Evolutionary conservation across 2,329 filamentous ascomycete genomes (phyloP), one percentile per base, ranked within the genome.

Genomic region (Aspergillus luchuensis): DNA sequence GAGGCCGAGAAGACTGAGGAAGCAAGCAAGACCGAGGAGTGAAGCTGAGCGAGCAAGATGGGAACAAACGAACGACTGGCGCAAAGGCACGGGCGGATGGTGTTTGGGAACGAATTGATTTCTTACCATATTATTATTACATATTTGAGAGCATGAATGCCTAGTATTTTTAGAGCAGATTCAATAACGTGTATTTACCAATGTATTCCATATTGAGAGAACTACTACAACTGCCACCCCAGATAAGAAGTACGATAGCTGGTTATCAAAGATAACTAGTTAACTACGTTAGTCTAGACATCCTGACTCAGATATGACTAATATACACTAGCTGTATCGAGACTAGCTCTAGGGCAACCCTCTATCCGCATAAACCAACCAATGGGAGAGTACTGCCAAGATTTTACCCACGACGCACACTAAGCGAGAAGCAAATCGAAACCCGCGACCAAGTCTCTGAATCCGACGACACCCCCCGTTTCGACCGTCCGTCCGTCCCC

Each of bases 401-500:
- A 78, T 76, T 78, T 78, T 73, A 67, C 72, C 67, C 70, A 72
- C 69, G 67, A 69, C 71, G 71, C 72, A 72, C 77, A 79, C 76
- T 78, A 79, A 79, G 76, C 76, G 77, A 79, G 75, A 75, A 72
- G 71, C 69, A 72, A 74, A 73, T 72, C 67, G 65, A 71, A 66
- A 38, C 19, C 57, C 56, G 56, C 41, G 59, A 61, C 59, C 60
- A 67, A 68, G 66, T 66, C 66, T 63, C 62, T 61, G 53, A 43
- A 23, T 33, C 39, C 23, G 33, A 39, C 39, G 51, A 21, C 39
- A 61, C 60, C 63, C 71, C 66, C 33, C 33, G 33, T 36, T 68
- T 72, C 68, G 66, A 67, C 57, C 71, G 63, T 62, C 56, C 30
- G 39, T 30, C 33, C 41, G 52, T 64, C 65, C 66, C 68, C 70